Evolutionary conservation across 257 asterid species (phyloP).

Genomic region (Rubia yunnanensis): DNA sequence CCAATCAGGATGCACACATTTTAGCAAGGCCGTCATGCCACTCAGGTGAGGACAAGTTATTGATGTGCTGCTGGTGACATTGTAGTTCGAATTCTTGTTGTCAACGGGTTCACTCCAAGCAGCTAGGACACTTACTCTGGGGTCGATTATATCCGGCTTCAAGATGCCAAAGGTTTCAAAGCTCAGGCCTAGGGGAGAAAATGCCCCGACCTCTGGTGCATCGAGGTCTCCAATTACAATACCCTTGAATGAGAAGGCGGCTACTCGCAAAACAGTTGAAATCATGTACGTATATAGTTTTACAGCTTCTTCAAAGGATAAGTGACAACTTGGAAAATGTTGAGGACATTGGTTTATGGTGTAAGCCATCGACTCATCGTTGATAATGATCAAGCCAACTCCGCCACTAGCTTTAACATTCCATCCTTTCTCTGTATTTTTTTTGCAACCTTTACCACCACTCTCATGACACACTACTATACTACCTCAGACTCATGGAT

Average conservation of each 20-base stretch:
- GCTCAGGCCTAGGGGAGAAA: constrained; percentile 1
- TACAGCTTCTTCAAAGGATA: neutral
- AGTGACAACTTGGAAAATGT: neutral
- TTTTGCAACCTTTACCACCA: too few relatives aligned
- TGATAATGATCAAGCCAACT: neutral
- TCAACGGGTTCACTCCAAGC: neutral
- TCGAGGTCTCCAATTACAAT: neutral
- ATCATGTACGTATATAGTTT: neutral
- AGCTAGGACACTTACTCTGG: neutral
- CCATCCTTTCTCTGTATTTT: neutral
- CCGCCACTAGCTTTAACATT: constrained; percentile 2
- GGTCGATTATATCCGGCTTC: constrained; percentile 7
- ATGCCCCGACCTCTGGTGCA: neutral
- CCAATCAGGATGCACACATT: constrained; percentile 5
- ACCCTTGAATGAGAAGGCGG: neutral
- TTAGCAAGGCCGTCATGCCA: neutral
- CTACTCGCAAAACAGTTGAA: neutral
- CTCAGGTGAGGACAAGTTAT: constrained; percentile 8
- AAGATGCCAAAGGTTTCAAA: neutral
- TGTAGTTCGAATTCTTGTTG: neutral
- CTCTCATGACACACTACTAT: neutral
- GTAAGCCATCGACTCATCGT: neutral
- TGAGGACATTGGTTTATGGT: neutral
- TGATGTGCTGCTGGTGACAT: neutral
- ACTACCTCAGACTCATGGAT: neutral